Conservation (phyloP, 2,329 filamentous ascomycete genomes). For the Fusarium sp. region DNA sequence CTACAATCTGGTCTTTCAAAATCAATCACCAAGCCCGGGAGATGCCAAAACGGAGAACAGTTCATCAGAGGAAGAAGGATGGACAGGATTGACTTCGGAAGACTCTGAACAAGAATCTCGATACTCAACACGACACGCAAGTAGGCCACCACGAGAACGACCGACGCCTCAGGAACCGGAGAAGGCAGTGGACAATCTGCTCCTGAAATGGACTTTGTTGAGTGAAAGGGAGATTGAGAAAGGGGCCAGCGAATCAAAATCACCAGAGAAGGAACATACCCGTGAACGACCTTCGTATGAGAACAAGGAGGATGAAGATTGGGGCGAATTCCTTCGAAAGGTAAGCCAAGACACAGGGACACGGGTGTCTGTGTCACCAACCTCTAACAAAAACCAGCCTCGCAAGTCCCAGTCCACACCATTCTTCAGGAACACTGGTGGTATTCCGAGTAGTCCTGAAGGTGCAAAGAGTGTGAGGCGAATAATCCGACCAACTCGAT, state of each 20-base stretch:
- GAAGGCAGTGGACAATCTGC: constrained; percentile 13
- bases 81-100: background rate
- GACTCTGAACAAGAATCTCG: background rate
- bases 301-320: background rate
- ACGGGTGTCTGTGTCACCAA: background rate
- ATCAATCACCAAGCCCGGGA: background rate
- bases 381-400: background rate
- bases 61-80: background rate
- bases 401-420: background rate
- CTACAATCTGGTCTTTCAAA: constrained; percentile 20
- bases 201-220: constrained; percentile 22
- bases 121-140: background rate
- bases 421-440: background rate
- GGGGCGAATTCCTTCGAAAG: background rate
- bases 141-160: background rate
- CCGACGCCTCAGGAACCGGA: background rate
- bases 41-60: too few relatives aligned
- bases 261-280: background rate
- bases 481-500: constrained; percentile 4
- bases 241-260: background rate
- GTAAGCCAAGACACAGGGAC: background rate
- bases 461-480: background rate
- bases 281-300: background rate
- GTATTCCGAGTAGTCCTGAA: background rate
- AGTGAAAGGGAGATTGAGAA: constrained; percentile 19